Conservation (phyloP, 1,139 yeast genomes). For the Candida sanyaensis region DNA sequence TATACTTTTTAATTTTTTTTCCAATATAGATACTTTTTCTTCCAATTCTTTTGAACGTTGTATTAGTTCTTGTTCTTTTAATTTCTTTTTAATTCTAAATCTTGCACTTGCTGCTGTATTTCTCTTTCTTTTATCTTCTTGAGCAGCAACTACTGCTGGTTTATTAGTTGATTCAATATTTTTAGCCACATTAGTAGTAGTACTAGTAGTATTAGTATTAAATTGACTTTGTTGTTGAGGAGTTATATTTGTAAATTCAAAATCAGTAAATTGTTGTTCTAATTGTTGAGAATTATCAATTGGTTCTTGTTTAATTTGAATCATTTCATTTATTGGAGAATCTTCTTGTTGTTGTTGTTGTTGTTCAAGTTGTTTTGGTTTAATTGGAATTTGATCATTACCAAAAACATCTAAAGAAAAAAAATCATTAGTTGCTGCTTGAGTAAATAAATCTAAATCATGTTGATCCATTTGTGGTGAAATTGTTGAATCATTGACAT, state of each 20-base stretch:
- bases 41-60: constrained; percentile 46
- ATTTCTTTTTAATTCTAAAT: constrained; percentile 61
- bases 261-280: constrained; percentile 3
- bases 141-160: constrained; percentile 13
- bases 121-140: constrained; percentile 51
- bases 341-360: constrained; percentile 4
- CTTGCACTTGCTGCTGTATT: constrained; percentile 67
- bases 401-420: constrained; percentile 48
- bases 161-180: neutral
- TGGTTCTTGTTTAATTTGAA: constrained; percentile 5
- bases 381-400: constrained; percentile 23
- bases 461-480: constrained; percentile 26
- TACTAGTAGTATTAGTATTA: constrained; percentile 1
- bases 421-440: constrained; percentile 36
- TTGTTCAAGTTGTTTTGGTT: constrained; percentile 11
- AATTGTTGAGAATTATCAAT: constrained; percentile 5
- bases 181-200: neutral
- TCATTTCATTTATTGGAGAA: neutral
- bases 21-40: constrained; percentile 39
- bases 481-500: constrained; percentile 16
- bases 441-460: constrained; percentile 48
- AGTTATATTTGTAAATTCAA: neutral
- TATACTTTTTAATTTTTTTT: constrained; percentile 46
- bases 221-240: constrained; percentile 1
- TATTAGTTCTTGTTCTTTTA: constrained; percentile 61